Base-by-base conservation (phyloP, 2,329 filamentous ascomycete genomes). In the Lecanicillium sp. region DNA sequence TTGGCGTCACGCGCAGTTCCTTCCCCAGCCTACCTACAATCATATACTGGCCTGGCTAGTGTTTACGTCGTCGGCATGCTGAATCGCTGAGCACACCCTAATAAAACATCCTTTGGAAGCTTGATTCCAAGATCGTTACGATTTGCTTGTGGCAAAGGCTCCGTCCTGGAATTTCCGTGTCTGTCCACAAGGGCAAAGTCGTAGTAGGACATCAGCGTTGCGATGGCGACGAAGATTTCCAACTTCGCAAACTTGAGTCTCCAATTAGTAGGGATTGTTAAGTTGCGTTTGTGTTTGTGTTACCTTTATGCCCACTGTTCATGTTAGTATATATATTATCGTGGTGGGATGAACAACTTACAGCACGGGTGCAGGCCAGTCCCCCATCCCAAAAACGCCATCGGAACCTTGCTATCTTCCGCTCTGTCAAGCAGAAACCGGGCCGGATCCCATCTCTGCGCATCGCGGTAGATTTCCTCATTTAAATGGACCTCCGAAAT, bases 401-500 rank as follows among this genome's bases (percentile, higher is more conserved):
- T 47, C 8, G 50, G 40, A 0, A 33, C 18, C 37, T 55, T 53
- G 43, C 56, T 55, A 31, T 72, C 69, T 46, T 76, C 70, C 3
- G 60, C 68, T 15, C 66, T 51, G 1, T 62, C 67, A 1, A 64
- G 58, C 1, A 69, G 42, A 47, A 68, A 76, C 11, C 73, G 55
- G 4, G 54, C 52, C 0, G 74, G 74, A 46, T 77, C 69, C 67
- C 68, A 77, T 6, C 54, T 55, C 2, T 52, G 28, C 0, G 73
- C 70, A 15, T 76, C 55, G 0, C 55, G 44, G 49, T 78, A 79
- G 18, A 74, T 54, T 1, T 58, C 47, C 0, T 64, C 60, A 46
- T 77, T 55, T 40, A 70, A 56, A 44, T 76, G 65, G 2, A 67
- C 52, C 25, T 79, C 69, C n/a, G 60, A 66, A 3, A 68, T 43